Conservation (phyloP, 1,284 basidiomycete genomes). For the Trametes pubescens region DNA sequence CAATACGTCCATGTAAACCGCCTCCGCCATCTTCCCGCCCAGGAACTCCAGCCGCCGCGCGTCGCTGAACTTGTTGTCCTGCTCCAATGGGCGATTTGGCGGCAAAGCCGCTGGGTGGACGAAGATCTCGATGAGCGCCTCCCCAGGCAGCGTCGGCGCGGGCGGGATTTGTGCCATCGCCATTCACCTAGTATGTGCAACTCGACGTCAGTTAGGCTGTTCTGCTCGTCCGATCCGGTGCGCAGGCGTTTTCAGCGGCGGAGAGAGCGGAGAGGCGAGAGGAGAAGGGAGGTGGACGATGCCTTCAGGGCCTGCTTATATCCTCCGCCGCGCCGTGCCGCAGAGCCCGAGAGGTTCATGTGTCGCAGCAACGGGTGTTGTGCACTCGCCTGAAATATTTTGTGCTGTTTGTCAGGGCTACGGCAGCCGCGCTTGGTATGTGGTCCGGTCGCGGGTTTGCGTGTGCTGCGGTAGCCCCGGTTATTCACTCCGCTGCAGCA, state of each 20-base stretch:
- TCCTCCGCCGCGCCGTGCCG: neutral
- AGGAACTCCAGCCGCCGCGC: slow-evolving; percentile 8
- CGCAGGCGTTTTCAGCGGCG: neutral
- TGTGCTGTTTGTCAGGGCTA: neutral
- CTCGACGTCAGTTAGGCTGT: neutral
- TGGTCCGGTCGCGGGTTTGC: neutral
- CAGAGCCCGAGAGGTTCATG: slow-evolving; percentile 2
- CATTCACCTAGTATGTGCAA: neutral
- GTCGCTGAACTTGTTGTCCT: slow-evolving; percentile 17
- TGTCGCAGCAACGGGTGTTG: neutral
- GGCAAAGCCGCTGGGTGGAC: slow-evolving; percentile 10
- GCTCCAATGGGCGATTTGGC: slow-evolving; percentile 1
- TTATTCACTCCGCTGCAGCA: slow-evolving; percentile 11
- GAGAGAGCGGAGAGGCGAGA: neutral
- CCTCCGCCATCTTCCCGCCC: slow-evolving; percentile 9
- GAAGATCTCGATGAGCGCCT: slow-evolving; percentile 20
- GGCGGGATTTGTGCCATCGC: slow-evolving; percentile 7
- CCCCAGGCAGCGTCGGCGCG: slow-evolving; percentile 16
- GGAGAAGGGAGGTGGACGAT: neutral
- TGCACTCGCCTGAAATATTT: slow-evolving; percentile 1
- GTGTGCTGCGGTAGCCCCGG: slow-evolving; percentile 11
- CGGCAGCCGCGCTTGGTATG: neutral
- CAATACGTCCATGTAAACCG: slow-evolving; percentile 15
- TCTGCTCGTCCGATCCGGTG: neutral
- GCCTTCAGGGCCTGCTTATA: neutral